Conservation (phyloP, 2,329 filamentous ascomycete genomes). For the Hymenoscyphus infarciens region DNA sequence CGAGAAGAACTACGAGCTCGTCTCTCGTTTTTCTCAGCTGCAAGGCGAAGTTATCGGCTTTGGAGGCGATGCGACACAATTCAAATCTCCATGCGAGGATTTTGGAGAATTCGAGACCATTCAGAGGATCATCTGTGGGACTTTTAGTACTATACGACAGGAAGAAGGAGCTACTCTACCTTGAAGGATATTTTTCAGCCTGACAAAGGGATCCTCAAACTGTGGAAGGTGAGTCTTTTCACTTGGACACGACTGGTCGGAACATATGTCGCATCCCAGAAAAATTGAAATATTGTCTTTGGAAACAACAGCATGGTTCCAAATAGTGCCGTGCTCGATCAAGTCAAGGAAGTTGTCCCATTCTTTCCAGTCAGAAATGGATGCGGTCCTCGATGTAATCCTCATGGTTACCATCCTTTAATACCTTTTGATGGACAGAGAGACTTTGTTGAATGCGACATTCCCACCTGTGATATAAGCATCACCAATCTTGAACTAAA, state of each 20-base stretch:
- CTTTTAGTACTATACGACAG: not conserved
- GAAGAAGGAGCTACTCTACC: not conserved
- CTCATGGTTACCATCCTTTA: too few relatives aligned
- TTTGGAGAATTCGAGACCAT: not conserved
- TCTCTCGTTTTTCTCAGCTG: not conserved
- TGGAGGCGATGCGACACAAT: not conserved
- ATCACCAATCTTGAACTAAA: too few relatives aligned
- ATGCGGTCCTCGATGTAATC: too few relatives aligned
- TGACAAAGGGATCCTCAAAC: not conserved
- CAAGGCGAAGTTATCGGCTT: not conserved
- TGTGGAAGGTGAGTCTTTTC: not conserved
- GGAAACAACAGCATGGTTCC: not conserved
- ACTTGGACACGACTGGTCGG: not conserved
- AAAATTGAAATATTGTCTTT: not conserved
- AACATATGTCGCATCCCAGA: not conserved
- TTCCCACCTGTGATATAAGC: too few relatives aligned
- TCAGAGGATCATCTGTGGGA: not conserved
- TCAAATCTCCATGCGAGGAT: not conserved
- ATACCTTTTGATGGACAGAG: too few relatives aligned
- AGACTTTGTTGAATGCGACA: too few relatives aligned
- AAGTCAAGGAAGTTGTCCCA: not conserved
- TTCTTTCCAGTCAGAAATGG: not conserved
- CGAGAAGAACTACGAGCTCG: not conserved
- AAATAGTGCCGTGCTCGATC: not conserved
- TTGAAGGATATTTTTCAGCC: not conserved